Percentiles rank a stretch among this genome's conserved stretches.
Conservation (phyloP, 2,329 filamentous ascomycete genomes). For the Colletotrichum zoysiae region DNA sequence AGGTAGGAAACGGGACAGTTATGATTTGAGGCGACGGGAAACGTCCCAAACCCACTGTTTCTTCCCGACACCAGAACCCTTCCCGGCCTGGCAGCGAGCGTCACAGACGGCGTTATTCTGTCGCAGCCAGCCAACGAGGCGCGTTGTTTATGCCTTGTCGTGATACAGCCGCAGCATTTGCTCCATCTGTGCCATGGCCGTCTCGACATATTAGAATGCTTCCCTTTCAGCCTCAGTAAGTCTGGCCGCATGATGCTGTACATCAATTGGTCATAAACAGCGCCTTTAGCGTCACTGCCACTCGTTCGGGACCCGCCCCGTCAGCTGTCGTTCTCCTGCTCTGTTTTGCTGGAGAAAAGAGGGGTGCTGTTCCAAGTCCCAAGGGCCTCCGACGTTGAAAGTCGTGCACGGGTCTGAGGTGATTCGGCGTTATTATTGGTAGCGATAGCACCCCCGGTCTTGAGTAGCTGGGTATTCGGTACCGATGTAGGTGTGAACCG, state of each 20-base stretch:
- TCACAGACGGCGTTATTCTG: neutral
- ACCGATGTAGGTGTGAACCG: slow-evolving; percentile 2
- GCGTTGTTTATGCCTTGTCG: neutral
- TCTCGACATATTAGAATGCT: slow-evolving; percentile 13
- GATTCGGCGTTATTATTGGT: neutral
- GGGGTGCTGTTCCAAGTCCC: neutral
- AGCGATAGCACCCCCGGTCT: neutral
- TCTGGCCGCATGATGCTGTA: neutral
- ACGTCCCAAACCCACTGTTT: slow-evolving; percentile 2
- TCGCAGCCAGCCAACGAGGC: neutral
- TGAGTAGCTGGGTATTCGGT: slow-evolving; percentile 5
- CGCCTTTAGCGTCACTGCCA: neutral
- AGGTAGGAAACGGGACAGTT: neutral
- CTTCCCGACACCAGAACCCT: neutral
- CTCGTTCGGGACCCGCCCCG: neutral
- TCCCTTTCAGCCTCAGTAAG: slow-evolving; percentile 9
- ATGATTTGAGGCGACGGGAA: slow-evolving; percentile 18
- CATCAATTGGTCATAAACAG: slow-evolving; percentile 7
- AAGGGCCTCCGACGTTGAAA: slow-evolving; percentile 7
- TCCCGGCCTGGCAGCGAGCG: slow-evolving; percentile 2
- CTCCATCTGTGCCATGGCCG: slow-evolving; percentile 10
- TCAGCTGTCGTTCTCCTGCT: neutral
- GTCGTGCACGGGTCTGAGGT: slow-evolving; percentile 8
- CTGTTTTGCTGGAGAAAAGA: neutral
- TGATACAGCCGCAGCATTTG: neutral